phyloP scores from a whole-genome alignment of 306 rosid genomes.

The Mucuna pruriens region DNA sequence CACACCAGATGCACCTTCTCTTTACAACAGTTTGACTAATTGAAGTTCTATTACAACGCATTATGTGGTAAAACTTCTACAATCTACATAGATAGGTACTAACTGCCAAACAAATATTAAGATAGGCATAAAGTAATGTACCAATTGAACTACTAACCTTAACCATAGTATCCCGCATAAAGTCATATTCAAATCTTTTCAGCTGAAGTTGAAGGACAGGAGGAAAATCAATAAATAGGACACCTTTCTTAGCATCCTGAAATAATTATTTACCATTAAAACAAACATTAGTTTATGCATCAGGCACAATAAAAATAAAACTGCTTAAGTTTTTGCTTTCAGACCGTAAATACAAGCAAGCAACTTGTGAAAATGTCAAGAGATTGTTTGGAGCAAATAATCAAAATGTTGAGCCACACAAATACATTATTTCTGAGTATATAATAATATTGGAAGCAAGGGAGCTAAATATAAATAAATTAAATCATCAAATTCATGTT shows the following conservation, averaged over 20 bases:
- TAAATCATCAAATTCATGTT: neutral
- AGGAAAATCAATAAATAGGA: conserved; percentile 86
- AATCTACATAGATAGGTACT: neutral
- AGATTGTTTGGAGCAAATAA: neutral
- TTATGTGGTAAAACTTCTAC: neutral
- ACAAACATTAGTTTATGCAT: conserved; percentile 29
- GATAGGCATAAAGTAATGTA: neutral
- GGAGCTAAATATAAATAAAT: conserved; percentile 1
- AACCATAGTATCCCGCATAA: conserved; percentile 92
- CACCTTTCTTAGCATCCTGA: conserved; percentile 98
- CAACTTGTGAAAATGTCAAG: neutral
- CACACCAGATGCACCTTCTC: conserved; percentile 1
- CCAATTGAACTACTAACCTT: conserved; percentile 62
- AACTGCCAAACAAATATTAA: neutral
- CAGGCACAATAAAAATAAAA: conserved; percentile 26
- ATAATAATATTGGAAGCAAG: neutral
- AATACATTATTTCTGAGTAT: neutral
- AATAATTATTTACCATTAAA: conserved; percentile 26
- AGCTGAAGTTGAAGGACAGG: conserved; percentile 96
- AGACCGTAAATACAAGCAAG: conserved; percentile 7
- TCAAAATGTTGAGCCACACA: neutral
- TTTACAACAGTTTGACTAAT: neutral
- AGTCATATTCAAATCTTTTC: conserved; percentile 91
- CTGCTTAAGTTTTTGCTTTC: neutral
- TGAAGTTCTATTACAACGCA: neutral